phyloP scores from a whole-genome alignment of 2,329 filamentous ascomycete species.

The Elsinoe ampelina region DNA sequence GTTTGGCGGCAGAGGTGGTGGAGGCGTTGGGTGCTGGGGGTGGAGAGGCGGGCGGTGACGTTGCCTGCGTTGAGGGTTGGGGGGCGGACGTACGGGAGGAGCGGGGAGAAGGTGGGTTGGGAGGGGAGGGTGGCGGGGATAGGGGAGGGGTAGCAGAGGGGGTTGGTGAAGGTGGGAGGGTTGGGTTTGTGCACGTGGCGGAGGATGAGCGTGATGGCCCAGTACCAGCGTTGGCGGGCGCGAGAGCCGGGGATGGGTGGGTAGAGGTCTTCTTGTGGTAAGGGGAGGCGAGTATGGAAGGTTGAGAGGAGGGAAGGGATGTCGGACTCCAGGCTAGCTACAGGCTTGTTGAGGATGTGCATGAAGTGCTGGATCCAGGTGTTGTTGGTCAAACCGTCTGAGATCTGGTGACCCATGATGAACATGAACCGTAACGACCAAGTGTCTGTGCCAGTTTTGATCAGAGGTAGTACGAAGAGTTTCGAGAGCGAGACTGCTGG shows the following conservation, averaged over 20 bases:
- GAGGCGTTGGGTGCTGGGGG: conserved; percentile 27
- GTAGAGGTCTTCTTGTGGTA: conserved; percentile 40
- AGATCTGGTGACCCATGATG: conserved; percentile 37
- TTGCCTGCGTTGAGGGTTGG: conserved; percentile 33
- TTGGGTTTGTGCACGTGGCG: conserved; percentile 33
- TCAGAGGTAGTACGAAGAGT: conserved; percentile 32
- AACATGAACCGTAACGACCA: conserved; percentile 28
- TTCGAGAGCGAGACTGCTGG: conserved; percentile 30
- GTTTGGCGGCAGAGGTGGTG: conserved; percentile 32
- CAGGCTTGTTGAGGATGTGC: conserved; percentile 27
- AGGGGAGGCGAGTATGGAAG: conserved; percentile 29
- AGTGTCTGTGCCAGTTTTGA: conserved; percentile 1
- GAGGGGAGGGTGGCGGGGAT: conserved; percentile 18
- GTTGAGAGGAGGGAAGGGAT: conserved; percentile 18
- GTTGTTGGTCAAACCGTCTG: conserved; percentile 35
- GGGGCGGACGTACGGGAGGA: conserved; percentile 32
- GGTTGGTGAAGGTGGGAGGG: conserved; percentile 35
- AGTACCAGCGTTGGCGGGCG: conserved; percentile 39
- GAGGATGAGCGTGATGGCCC: conserved; percentile 37
- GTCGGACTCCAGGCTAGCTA: conserved; percentile 18
- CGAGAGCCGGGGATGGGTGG: conserved; percentile 29
- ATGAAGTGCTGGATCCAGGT: conserved; percentile 36
- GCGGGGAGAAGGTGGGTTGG: conserved; percentile 23
- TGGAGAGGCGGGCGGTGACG: conserved; percentile 26
- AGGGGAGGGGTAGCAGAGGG: conserved; percentile 24